Evolutionary conservation across 2,329 filamentous ascomycete species (phyloP).

Genomic region (Neofusicoccum parvum): DNA sequence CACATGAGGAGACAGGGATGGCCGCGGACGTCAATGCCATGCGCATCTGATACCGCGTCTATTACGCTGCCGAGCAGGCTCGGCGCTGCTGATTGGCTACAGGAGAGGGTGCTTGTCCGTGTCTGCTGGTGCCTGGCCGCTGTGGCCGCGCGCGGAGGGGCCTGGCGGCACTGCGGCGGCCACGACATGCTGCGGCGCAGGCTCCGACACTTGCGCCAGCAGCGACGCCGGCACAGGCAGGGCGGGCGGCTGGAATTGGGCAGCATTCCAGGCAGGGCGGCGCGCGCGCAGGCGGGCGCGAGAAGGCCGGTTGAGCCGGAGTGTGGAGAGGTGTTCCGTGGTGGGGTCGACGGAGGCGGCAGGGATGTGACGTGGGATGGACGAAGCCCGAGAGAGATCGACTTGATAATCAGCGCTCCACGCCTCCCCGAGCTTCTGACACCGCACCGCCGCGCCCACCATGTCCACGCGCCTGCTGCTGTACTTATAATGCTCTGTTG

Average conservation of each 20-base stretch:
- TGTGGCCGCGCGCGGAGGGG: neutral
- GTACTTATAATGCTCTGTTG: conserved; percentile 16
- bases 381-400: conserved; percentile 14
- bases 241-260: neutral
- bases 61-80: neutral
- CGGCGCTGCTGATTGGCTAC: neutral
- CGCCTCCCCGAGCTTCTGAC: neutral
- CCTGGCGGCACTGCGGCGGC: neutral
- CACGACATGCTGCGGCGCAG: neutral
- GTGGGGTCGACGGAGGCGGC: conserved; percentile 11
- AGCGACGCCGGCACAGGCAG: neutral
- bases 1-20: neutral
- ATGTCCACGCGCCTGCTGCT: conserved; percentile 7
- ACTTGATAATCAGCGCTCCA: conserved; percentile 14
- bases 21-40: neutral
- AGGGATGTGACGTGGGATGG: conserved; percentile 22
- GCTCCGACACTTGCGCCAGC: neutral
- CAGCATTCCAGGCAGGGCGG: neutral
- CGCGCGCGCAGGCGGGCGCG: neutral
- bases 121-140: neutral
- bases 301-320: conserved; percentile 2
- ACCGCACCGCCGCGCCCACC: neutral
- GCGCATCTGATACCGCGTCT: neutral
- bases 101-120: too few relatives aligned
- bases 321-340: neutral